Base-by-base conservation (phyloP, 805 yeast genomes). In the Teunomyces gatunensis region DNA sequence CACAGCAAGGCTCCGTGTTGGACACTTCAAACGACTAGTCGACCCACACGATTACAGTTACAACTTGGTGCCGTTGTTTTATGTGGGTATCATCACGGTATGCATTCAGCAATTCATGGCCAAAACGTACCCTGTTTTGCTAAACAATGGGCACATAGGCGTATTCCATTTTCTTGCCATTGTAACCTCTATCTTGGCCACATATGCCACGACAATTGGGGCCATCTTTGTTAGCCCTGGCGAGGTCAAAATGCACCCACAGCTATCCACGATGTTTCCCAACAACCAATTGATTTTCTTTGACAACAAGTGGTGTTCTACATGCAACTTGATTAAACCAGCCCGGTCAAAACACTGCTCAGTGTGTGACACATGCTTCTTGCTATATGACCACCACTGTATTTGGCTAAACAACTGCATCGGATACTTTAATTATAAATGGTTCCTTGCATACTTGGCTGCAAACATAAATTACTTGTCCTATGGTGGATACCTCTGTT, bases 351-450 rank as follows among this genome's bases (percentile, higher is more conserved):
- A 85, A 47, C 87, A 82, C 59, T 83, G 87, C 59, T 65, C 77
- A 1, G 74, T 84, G 0, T 88, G 96, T 58, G 67, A 78, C 27
- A 47, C 58, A 18, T 82, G 87, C 56, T 63, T 77, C 2, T 65
- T 73, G 34, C 54, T 75, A 51, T 71, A 64, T 52, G 87, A 82
- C 61, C 87, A 82, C 57, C 86, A 82, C 61, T 82, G 87, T 57
- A 58, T 81, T 12, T 82, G 85, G 84, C 74, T 82, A 37, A 84
- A 85, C 57, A 87, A 83, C 54, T 88, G 96, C 60, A 76, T 88
- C 36, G 96, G 96, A 1, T 69, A 71, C 52, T 73, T 77, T 40
- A 88, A 88, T 59, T 82, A 77, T 61, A 62, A 73, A 34, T 84
- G 79, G 74, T 88, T 88, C 57, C 54, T 83, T 46, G 53, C 65